Evolutionary conservation across 2,329 filamentous ascomycete species (phyloP), one percentile per base, ranked within the genome.

Genomic region (Keithomyces neogunnii): DNA sequence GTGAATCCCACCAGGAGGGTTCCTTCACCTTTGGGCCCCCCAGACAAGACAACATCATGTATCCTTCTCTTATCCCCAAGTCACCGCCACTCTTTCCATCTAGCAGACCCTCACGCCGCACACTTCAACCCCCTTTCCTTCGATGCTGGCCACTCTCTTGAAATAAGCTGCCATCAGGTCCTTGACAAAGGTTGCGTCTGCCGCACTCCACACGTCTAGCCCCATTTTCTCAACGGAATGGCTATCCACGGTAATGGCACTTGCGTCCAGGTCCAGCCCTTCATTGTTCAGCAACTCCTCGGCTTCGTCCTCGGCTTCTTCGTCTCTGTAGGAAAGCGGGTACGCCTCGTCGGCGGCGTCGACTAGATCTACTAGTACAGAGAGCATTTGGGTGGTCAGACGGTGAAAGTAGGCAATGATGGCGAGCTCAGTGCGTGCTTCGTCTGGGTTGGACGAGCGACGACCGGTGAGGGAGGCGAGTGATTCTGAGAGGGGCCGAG

Each of bases 341-440:
- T 72, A 71, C 9, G 69, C 66, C n/a, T 73, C 73, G 9, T 74
- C 74, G 5, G 71, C 64, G 47, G 64, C 65, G 39, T 76, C 74
- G 5, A 88, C 77, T 3, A 88, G 69, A 55, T 84, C 80, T 0
- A 77, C 76, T 49, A 90, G 65, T 3, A 79, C 77, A 1, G 75
- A 75, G 28, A 92, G 69, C 43, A 89, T 75, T 58, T 80, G 74
- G 2, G 80, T 78, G 0, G 88, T 90, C 48, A 89, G 73, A 1
- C 87, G 81, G 67, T 91, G 88, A 66, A 92, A 92, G 66, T 90
- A 93, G 1, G 86, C 84, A 50, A 91, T 87, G 48, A 89, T 79
- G 40, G 84, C 80, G 54, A 89, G 82, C 62, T 90, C 85, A 9
- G 79, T 64, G 45, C 71, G 66, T 44, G 77, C 76, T 57, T 78